Conservation (phyloP, 805 yeast genomes). For the Ogataea zsoltii region DNA sequence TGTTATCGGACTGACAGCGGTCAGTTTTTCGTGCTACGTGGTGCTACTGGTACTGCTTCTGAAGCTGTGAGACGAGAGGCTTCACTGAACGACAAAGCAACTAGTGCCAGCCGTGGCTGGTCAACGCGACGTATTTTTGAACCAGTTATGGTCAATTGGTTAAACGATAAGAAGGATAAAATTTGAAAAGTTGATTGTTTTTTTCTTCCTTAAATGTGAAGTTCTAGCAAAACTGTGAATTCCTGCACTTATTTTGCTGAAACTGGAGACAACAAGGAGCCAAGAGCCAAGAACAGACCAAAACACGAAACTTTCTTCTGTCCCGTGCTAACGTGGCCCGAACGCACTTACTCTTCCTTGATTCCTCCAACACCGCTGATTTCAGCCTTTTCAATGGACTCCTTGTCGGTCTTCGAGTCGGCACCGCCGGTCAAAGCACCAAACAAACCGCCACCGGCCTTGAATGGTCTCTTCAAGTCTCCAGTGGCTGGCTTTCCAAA, state of each 20-base stretch:
- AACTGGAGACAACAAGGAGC: no score
- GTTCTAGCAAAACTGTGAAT: neutral
- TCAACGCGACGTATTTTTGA: no score
- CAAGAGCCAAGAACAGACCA: no score
- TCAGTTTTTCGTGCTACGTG: constrained; percentile 53
- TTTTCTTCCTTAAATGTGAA: no score
- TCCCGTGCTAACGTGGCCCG: no score
- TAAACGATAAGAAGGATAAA: no score
- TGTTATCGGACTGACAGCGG: constrained; percentile 50
- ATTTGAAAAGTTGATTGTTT: no score
- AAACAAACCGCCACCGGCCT: constrained; percentile 72
- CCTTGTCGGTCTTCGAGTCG: constrained; percentile 80
- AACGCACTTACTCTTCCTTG: constrained; percentile 73
- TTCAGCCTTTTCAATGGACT: constrained; percentile 82
- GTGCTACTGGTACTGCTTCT: constrained; percentile 52
- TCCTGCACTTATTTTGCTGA: no score
- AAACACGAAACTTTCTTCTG: no score
- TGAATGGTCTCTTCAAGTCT: constrained; percentile 95
- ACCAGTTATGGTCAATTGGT: no score
- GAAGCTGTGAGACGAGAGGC: constrained; percentile 37
- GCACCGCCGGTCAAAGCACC: constrained; percentile 45
- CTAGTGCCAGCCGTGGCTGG: no score
- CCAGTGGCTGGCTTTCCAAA: constrained; percentile 82
- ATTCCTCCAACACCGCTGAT: constrained; percentile 83
- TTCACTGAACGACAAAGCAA: neutral